Evolutionary conservation across 371 early-diverging fungal species (phyloP), one percentile per base, ranked within the genome.

Genomic region (Smittium culicis): DNA sequence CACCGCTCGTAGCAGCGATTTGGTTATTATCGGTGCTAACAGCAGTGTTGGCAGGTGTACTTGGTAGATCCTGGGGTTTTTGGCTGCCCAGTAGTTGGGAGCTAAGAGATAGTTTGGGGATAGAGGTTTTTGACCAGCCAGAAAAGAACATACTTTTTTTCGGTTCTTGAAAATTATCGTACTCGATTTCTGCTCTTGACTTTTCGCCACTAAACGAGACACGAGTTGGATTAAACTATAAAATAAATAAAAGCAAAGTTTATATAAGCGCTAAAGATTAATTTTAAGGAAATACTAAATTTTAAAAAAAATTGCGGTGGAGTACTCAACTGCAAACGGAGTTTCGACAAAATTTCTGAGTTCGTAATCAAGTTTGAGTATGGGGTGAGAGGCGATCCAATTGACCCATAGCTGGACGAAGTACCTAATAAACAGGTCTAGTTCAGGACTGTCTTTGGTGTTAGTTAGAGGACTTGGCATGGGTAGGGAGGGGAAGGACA

Each of bases 281-380:
- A 27, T 31, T 11, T 59, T 29, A 32, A 59, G n/a, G 16, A 59
- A 16, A 14, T 59, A 32, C 14, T 27, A 59, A 59, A 29, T 14
- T 16, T 14, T 11, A 29, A 32, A 59, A 29, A 32, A 5, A n/a
- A 59, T 11, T 11, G 60, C 31, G 31, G 60, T 11, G 16, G n/a
- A 28, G 27, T 64, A 54, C 54, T 74, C 75, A 63, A 79, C 82
- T 16, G 74, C 75, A 78, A 81, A 80, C 33, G 78, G 76, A 35
- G 80, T 72, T 63, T 81, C 81, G 16, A 81, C 78, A 70, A 81
- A 81, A 66, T 77, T 75, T 31, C 76, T 73, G 55, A 81, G 70
- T 74, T 81, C 81, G 54, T 79, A 74, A 72, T 81, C 81, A 55
- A 75, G 73, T 32, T 71, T 67, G 54, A 81, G 55, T 33, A 80